Percentiles rank a stretch among this genome's conserved stretches.
phyloP scores from a whole-genome alignment of 371 early-diverging fungal species.

The Mucor circinelloides region DNA sequence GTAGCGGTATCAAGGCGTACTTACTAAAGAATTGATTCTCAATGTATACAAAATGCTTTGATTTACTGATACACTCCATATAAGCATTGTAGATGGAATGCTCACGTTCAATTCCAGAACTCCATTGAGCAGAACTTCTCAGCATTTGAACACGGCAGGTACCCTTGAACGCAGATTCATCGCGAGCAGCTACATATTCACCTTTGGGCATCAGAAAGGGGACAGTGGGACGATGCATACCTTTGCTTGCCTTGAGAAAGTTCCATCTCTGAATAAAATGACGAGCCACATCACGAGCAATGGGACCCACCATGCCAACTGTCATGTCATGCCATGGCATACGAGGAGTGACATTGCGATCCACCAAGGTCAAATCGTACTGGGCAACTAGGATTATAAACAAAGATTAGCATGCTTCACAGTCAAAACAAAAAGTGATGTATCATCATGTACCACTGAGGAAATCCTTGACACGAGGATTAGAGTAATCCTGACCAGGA shows the following conservation, averaged over 20 bases:
- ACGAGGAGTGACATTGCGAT: conserved; percentile 63
- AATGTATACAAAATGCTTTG: conserved; percentile 76
- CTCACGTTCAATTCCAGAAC: conserved; percentile 64
- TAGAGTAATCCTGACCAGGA: conserved; percentile 91
- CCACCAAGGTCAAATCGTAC: conserved; percentile 55
- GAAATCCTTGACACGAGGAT: conserved; percentile 92
- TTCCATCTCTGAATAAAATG: conserved; percentile 96
- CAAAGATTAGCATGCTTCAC: not conserved
- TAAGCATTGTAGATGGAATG: conserved; percentile 88
- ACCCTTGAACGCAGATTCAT: conserved; percentile 64
- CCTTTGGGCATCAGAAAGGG: conserved; percentile 80
- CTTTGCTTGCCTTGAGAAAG: conserved; percentile 75
- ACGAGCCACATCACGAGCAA: conserved; percentile 84
- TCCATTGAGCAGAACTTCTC: conserved; percentile 72
- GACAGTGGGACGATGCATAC: conserved; percentile 61
- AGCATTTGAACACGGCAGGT: conserved; percentile 73
- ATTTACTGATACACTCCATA: conserved; percentile 70
- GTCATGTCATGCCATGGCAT: conserved; percentile 97
- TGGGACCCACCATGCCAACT: conserved; percentile 72
- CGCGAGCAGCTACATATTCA: conserved; percentile 71
- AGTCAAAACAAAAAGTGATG: not conserved
- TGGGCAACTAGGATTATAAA: conserved; percentile 49
- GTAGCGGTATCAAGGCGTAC: no score
- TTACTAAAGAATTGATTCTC: conserved; percentile 31
- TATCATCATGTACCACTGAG: conserved; percentile 50